Percentiles rank a stretch among this genome's conserved stretches.
These are phyloP conservation scores for Hypoxylon trugodes DNA, from an alignment of 495 filamentous ascomycete genomes.

Conservation along the genomic window DNA sequence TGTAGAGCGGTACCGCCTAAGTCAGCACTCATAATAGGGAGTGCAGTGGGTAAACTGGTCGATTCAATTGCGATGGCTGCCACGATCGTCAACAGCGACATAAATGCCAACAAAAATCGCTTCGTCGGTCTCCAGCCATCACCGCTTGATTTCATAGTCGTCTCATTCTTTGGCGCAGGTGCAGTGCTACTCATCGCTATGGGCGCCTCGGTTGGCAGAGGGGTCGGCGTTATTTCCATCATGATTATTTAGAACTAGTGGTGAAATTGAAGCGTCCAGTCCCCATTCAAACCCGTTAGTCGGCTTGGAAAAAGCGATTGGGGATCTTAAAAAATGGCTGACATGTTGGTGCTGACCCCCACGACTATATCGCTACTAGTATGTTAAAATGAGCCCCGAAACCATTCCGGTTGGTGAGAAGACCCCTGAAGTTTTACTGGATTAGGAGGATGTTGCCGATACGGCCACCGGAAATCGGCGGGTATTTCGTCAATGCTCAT, in stretches of 20 bases:
- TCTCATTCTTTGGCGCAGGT: background rate
- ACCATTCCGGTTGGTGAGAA: too few relatives aligned
- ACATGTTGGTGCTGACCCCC: too few relatives aligned
- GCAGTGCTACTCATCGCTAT: background rate
- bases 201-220: background rate
- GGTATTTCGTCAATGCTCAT: too few relatives aligned
- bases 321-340: too few relatives aligned
- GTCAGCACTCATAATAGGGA: constrained; percentile 65
- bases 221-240: constrained; percentile 9
- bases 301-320: too few relatives aligned
- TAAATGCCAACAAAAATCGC: constrained; percentile 56
- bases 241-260: background rate
- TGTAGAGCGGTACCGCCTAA: constrained; percentile 64
- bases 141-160: background rate
- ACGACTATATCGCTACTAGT: too few relatives aligned
- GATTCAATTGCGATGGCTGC: constrained; percentile 78
- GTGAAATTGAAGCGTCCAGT: too few relatives aligned
- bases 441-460: too few relatives aligned
- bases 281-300: too few relatives aligned
- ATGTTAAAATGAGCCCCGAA: too few relatives aligned
- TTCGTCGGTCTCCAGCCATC: constrained; percentile 34
- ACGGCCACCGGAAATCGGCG: too few relatives aligned
- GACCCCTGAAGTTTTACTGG: too few relatives aligned
- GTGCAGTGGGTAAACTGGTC: constrained; percentile 75
- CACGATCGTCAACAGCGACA: constrained; percentile 66